These are phyloP conservation scores for Bipolaris zeicola DNA, from an alignment of 2,329 filamentous ascomycete species.

Conservation along the genomic window DNA sequence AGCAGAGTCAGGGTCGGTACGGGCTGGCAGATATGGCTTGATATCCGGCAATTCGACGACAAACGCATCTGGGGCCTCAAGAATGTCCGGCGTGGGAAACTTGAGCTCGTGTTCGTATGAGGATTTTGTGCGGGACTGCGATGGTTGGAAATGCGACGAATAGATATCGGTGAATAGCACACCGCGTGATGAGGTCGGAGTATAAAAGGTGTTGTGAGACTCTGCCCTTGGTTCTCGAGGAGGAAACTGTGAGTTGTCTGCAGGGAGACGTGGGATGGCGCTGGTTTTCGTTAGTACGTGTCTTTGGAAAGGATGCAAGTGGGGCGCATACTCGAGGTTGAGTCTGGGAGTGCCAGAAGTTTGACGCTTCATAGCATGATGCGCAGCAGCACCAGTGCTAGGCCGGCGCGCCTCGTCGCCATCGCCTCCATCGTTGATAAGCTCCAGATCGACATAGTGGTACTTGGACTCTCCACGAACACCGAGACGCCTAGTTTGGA, in stretches of 20 bases:
- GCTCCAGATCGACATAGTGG: conserved; percentile 72
- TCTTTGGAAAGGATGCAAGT: neutral
- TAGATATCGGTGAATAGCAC: conserved; percentile 56
- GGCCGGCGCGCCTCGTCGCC: conserved; percentile 30
- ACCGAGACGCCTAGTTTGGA: conserved; percentile 89
- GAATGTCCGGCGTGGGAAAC: conserved; percentile 65
- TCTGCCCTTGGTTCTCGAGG: conserved; percentile 35
- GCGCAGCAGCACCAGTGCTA: conserved; percentile 29
- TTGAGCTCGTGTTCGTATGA: conserved; percentile 68
- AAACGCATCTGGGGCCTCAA: conserved; percentile 67
- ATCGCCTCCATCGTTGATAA: conserved; percentile 53
- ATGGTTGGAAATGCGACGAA: conserved; percentile 49
- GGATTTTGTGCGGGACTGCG: conserved; percentile 48
- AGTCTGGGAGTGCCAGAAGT: conserved; percentile 40
- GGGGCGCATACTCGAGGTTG: conserved; percentile 42
- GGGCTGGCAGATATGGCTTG: conserved; percentile 75
- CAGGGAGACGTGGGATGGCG: conserved; percentile 53
- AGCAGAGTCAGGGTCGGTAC: conserved; percentile 85
- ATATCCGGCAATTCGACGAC: conserved; percentile 84
- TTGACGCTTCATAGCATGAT: conserved; percentile 38
- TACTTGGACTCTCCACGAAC: conserved; percentile 98
- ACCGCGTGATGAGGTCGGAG: conserved; percentile 51
- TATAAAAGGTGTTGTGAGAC: conserved; percentile 35
- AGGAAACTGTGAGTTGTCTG: conserved; percentile 57
- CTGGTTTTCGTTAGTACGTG: conserved; percentile 31